Percentiles rank a stretch among this genome's conserved stretches.
Evolutionary conservation across 306 rosid species (phyloP).

Genomic region (Cucurbita ficifolia): DNA sequence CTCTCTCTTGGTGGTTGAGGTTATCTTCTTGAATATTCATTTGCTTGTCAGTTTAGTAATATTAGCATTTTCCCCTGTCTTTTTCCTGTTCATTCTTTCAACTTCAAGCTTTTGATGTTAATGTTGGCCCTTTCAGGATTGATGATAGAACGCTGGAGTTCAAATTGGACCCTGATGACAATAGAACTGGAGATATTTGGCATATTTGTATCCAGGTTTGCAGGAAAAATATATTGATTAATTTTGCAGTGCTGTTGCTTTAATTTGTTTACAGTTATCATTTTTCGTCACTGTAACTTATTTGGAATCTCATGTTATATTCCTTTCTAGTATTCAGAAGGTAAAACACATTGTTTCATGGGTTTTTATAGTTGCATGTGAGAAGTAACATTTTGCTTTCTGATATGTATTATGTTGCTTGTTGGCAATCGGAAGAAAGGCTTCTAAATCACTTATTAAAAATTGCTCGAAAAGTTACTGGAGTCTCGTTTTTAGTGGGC

Average conservation of each 20-base stretch:
- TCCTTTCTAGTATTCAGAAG: neutral
- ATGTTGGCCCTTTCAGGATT: slow-evolving; percentile 20
- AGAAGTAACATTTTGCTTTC: neutral
- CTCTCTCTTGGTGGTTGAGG: neutral
- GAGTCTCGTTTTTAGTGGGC: neutral
- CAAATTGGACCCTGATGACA: slow-evolving; percentile 53
- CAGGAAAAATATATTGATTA: slow-evolving; percentile 11
- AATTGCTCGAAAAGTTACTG: neutral
- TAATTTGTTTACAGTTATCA: neutral
- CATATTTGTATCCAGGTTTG: slow-evolving; percentile 78
- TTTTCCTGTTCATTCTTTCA: slow-evolving; percentile 1
- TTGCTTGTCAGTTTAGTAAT: neutral
- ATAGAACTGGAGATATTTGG: slow-evolving; percentile 94
- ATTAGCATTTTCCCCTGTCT: neutral
- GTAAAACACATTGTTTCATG: neutral
- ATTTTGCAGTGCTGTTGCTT: neutral
- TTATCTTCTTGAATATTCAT: neutral
- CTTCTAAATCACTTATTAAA: neutral
- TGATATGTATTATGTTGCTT: neutral
- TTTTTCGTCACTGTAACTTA: neutral
- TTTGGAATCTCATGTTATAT: neutral
- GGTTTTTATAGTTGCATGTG: neutral
- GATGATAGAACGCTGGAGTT: slow-evolving; percentile 53
- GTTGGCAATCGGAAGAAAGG: neutral
- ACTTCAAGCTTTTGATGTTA: slow-evolving; percentile 7